phyloP scores from a whole-genome alignment of 495 filamentous ascomycete genomes.

The Gamarada debralockiae region DNA sequence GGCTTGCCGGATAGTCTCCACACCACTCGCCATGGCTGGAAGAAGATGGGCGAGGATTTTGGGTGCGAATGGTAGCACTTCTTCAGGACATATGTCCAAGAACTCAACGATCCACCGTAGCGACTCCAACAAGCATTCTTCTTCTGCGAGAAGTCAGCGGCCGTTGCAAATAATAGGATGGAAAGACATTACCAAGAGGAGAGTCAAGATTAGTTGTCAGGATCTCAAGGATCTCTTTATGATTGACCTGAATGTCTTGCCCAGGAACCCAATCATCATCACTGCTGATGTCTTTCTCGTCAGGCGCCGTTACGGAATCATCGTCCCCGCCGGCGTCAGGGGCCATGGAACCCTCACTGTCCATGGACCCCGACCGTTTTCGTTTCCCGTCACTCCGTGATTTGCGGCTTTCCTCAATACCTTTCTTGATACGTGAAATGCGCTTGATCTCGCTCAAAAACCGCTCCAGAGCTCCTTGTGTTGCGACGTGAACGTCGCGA shows the following conservation, averaged over 20 bases:
- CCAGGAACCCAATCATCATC: constrained; percentile 97
- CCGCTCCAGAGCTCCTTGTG: constrained; percentile 83
- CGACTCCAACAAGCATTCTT: constrained; percentile 86
- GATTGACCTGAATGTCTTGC: constrained; percentile 93
- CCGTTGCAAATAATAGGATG: constrained; percentile 16
- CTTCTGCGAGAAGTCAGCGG: constrained; percentile 49
- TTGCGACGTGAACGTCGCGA: constrained; percentile 88
- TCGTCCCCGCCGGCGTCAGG: constrained; percentile 32
- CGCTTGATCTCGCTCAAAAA: constrained; percentile 94
- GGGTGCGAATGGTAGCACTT: constrained; percentile 93
- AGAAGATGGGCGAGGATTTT: constrained; percentile 87
- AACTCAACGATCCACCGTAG: constrained; percentile 95
- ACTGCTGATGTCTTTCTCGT: constrained; percentile 60
- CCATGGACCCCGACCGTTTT: constrained; percentile 62
- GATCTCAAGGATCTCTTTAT: constrained; percentile 87
- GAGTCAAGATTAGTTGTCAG: constrained; percentile 88
- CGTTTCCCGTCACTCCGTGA: constrained; percentile 56
- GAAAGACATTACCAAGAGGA: constrained; percentile 54
- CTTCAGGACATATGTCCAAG: constrained; percentile 95
- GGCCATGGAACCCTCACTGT: constrained; percentile 50
- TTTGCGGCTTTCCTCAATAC: constrained; percentile 82
- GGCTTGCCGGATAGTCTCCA: constrained; percentile 82
- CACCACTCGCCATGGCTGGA: constrained; percentile 88
- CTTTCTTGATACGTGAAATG: constrained; percentile 88
- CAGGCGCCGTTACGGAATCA: constrained; percentile 53